Evolutionary conservation across 192 early-diverging fungal species (phyloP).

Genomic region (Glomus cerebriforme): DNA sequence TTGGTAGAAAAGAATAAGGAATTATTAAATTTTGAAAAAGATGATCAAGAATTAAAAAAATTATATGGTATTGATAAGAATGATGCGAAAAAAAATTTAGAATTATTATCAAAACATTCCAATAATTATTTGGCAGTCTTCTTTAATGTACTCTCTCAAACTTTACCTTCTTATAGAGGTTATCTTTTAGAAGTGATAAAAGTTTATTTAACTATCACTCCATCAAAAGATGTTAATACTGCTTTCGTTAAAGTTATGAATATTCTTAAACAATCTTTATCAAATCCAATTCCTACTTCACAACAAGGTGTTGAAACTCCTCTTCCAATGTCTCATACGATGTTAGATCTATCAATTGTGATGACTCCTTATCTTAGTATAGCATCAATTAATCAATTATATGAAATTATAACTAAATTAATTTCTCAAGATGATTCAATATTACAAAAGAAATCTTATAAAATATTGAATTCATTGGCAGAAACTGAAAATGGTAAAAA

Average conservation of each 20-base stretch:
- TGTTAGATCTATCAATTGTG: slow-evolving; percentile 79
- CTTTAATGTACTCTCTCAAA: slow-evolving; percentile 78
- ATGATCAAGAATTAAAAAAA: slow-evolving; percentile 47
- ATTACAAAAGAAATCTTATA: slow-evolving; percentile 96
- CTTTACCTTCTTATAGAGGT: slow-evolving; percentile 62
- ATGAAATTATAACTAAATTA: slow-evolving; percentile 55
- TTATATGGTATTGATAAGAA: slow-evolving; percentile 50
- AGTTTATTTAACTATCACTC: slow-evolving; percentile 65
- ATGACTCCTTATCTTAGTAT: slow-evolving; percentile 77
- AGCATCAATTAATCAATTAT: slow-evolving; percentile 60
- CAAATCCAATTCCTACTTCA: slow-evolving; percentile 48
- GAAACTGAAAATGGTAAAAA: slow-evolving; percentile 50
- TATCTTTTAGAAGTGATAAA: slow-evolving; percentile 71
- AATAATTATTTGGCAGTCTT: slow-evolving; percentile 73
- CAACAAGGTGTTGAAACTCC: slow-evolving; percentile 56
- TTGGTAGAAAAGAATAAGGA: slow-evolving; percentile 58
- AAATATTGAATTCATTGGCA: slow-evolving; percentile 68
- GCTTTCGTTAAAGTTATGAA: slow-evolving; percentile 65
- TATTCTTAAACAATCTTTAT: slow-evolving; percentile 61
- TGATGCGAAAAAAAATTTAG: slow-evolving; percentile 58
- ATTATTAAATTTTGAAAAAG: slow-evolving; percentile 43
- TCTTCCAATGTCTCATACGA: slow-evolving; percentile 79
- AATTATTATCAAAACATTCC: slow-evolving; percentile 65
- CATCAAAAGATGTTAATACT: slow-evolving; percentile 58
- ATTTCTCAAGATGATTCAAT: slow-evolving; percentile 67